Evolutionary conservation across 2,329 filamentous ascomycete species (phyloP).

Genomic region (Boeremia lycopersici): DNA sequence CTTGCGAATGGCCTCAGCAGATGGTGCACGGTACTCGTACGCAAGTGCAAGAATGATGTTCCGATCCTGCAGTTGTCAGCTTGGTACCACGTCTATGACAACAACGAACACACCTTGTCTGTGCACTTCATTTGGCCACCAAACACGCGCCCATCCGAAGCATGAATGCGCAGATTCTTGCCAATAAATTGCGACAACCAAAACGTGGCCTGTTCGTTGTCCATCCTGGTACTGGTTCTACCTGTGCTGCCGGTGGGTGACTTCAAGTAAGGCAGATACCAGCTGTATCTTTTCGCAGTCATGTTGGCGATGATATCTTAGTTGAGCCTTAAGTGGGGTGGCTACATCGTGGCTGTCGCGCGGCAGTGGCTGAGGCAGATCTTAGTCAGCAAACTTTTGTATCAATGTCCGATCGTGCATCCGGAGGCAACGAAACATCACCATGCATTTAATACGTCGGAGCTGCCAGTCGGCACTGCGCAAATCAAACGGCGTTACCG

Average conservation of each 20-base stretch:
- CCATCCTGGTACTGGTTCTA: slow-evolving; percentile 44
- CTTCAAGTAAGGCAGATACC: slow-evolving; percentile 27
- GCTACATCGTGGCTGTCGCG: slow-evolving; percentile 11
- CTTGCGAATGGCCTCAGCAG: slow-evolving; percentile 50
- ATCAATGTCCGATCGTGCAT: neutral
- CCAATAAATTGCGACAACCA: slow-evolving; percentile 73
- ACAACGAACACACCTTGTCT: slow-evolving; percentile 69
- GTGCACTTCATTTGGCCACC: slow-evolving; percentile 93
- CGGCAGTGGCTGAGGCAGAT: slow-evolving; percentile 6
- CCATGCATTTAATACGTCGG: slow-evolving; percentile 41
- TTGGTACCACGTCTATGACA: neutral
- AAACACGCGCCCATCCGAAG: slow-evolving; percentile 85
- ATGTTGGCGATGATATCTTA: slow-evolving; percentile 9
- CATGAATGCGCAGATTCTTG: slow-evolving; percentile 78
- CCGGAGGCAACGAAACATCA: slow-evolving; percentile 16
- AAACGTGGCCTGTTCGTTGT: slow-evolving; percentile 59
- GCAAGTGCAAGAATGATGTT: slow-evolving; percentile 87
- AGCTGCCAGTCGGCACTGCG: slow-evolving; percentile 36
- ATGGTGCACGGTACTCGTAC: slow-evolving; percentile 85
- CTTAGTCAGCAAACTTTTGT: slow-evolving; percentile 24
- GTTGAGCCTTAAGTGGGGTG: slow-evolving; percentile 18
- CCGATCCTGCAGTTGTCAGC: slow-evolving; percentile 65
- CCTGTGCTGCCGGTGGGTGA: slow-evolving; percentile 5
- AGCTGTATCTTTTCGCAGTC: slow-evolving; percentile 23
- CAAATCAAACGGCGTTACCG: slow-evolving; percentile 13